Evolutionary conservation across 106 monocot species (phyloP).

Genomic region (Chionographis japonica): DNA sequence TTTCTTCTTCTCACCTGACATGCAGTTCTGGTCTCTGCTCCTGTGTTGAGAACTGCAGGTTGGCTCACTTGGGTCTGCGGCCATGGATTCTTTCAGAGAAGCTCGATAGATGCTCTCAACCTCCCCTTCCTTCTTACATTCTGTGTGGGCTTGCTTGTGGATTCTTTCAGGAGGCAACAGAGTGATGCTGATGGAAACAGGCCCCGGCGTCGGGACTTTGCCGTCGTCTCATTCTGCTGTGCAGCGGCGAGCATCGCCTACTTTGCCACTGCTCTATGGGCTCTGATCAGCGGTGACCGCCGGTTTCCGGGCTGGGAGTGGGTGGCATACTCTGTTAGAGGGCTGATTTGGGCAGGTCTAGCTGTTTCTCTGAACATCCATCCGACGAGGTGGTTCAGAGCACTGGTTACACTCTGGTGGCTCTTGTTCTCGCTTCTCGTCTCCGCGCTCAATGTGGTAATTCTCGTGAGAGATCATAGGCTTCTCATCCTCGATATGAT

Average conservation of each 20-base stretch:
- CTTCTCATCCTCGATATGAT: constrained; percentile 30
- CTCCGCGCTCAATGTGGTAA: constrained; percentile 30
- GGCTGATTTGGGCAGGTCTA: constrained; percentile 35
- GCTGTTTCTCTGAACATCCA: constrained; percentile 31
- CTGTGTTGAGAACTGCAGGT: no score
- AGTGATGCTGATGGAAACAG: constrained; percentile 2
- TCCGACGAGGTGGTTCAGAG: constrained; percentile 11
- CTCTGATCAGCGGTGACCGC: neutral
- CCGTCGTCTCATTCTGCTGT: constrained; percentile 29
- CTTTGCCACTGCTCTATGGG: constrained; percentile 12
- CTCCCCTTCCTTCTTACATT: no score
- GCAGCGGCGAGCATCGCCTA: constrained; percentile 15
- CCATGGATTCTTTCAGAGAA: no score
- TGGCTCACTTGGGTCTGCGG: no score
- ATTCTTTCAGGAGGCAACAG: constrained; percentile 10
- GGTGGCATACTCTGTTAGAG: constrained; percentile 17
- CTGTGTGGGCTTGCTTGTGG: constrained; percentile 5
- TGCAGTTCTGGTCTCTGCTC: no score
- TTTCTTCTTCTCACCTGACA: no score
- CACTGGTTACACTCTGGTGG: constrained; percentile 35
- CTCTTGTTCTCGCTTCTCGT: constrained; percentile 20
- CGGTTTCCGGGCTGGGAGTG: neutral
- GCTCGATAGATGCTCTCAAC: neutral
- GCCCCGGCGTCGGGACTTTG: constrained; percentile 15
- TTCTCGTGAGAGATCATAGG: constrained; percentile 7